Conservation (phyloP, 2,329 filamentous ascomycete species). For the Epichloe coenophiala region DNA sequence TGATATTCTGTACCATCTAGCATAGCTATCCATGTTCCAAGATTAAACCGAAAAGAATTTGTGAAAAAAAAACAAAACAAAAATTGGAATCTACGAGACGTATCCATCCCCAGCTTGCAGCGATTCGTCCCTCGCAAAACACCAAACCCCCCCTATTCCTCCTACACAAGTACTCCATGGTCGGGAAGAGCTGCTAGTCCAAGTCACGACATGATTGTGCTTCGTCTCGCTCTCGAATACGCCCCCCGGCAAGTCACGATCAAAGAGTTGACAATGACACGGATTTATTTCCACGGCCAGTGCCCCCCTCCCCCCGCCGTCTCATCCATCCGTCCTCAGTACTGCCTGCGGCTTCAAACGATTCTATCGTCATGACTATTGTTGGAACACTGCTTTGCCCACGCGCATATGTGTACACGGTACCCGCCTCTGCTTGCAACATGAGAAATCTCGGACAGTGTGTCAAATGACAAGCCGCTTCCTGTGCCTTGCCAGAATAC, state of each 20-base stretch:
- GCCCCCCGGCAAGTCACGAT: too few relatives aligned
- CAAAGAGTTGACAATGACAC: too few relatives aligned
- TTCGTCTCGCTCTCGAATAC: too few relatives aligned
- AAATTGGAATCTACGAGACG: background rate
- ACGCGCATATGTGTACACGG: background rate
- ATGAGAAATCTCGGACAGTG: background rate
- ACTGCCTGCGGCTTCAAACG: background rate
- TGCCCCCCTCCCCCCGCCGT: too few relatives aligned
- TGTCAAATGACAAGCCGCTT: background rate
- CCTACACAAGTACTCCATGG: constrained; percentile 11
- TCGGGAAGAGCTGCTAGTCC: background rate
- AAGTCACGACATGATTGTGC: background rate
- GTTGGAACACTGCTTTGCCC: background rate
- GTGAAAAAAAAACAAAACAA: background rate
- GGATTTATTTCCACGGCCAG: too few relatives aligned
- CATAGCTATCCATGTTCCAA: background rate
- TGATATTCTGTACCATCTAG: background rate
- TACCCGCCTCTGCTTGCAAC: background rate
- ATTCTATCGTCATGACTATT: background rate
- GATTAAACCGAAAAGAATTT: background rate
- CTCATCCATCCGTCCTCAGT: too few relatives aligned
- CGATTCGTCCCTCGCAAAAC: constrained; percentile 27
- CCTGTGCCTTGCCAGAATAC: background rate
- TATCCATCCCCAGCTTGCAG: constrained; percentile 20
- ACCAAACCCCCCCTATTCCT: constrained; percentile 17